Evolutionary conservation across 2,329 filamentous ascomycete genomes (phyloP).

Genomic region (Ramularia endophylla): DNA sequence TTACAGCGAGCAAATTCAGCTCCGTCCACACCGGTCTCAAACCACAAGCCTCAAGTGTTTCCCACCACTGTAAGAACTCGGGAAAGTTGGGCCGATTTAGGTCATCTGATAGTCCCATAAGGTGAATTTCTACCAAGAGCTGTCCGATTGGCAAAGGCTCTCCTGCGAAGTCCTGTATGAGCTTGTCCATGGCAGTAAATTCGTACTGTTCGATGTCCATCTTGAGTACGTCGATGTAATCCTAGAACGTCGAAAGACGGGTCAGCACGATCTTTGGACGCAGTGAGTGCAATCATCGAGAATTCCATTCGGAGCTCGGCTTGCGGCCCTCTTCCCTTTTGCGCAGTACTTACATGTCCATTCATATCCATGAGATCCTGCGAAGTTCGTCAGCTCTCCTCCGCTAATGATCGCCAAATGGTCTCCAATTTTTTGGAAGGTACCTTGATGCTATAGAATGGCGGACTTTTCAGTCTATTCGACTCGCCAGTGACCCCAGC

Average conservation of each 20-base stretch:
- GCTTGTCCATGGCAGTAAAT: constrained; percentile 20
- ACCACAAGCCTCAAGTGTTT: constrained; percentile 1
- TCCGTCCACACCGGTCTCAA: constrained; percentile 5
- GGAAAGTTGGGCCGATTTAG: constrained; percentile 1
- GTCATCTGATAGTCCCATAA: background rate
- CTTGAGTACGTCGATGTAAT: constrained; percentile 38
- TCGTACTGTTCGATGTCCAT: constrained; percentile 38
- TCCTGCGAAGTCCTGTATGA: background rate
- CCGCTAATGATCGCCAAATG: too few species aligned
- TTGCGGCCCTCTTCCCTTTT: too few species aligned
- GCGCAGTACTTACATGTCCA: constrained; percentile 14
- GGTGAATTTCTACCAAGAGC: constrained; percentile 3
- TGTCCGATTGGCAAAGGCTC: constrained; percentile 3
- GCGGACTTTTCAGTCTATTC: constrained; percentile 23
- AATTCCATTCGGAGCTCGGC: too few species aligned
- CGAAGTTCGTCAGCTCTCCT: too few species aligned
- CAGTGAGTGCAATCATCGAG: background rate
- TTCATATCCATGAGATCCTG: constrained; percentile 35
- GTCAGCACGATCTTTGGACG: background rate
- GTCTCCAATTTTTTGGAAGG: too few species aligned
- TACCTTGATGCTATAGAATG: constrained; percentile 29
- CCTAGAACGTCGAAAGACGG: constrained; percentile 18
- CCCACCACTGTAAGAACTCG: constrained; percentile 4
- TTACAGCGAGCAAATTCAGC: constrained; percentile 1
- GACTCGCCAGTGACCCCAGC: constrained; percentile 30